These are phyloP conservation scores for Annulohypoxylon nitens DNA, from an alignment of 495 filamentous ascomycete genomes.

Conservation along the genomic window DNA sequence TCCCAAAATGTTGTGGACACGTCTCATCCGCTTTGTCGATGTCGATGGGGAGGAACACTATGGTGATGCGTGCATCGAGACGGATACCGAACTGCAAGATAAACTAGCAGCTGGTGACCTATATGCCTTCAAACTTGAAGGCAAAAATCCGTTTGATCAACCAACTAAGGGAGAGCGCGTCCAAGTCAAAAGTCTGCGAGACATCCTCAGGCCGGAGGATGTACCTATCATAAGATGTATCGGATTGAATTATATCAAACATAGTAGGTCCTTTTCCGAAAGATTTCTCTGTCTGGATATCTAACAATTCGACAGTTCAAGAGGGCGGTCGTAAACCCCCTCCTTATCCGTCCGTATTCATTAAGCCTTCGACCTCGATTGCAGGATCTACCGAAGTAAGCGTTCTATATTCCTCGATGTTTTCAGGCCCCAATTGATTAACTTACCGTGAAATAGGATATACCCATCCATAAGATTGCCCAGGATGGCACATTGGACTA, in stretches of 20 bases:
- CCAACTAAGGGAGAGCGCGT: not conserved
- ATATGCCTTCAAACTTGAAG: not conserved
- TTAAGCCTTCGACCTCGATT: slow-evolving; percentile 5
- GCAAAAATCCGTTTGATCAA: not conserved
- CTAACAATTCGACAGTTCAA: not conserved
- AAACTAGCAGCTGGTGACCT: not conserved
- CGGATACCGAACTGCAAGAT: not conserved
- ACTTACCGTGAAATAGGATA: not conserved
- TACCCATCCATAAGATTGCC: slow-evolving; percentile 5
- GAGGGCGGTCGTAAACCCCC: slow-evolving; percentile 2
- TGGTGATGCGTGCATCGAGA: slow-evolving; percentile 5
- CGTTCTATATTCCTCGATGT: not conserved
- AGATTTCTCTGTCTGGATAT: not conserved
- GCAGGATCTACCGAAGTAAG: slow-evolving; percentile 2
- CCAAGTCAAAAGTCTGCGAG: not conserved
- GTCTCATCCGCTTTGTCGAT: slow-evolving; percentile 3
- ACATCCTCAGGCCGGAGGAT: slow-evolving; percentile 1
- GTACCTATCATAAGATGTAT: slow-evolving; percentile 8
- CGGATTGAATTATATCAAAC: slow-evolving; percentile 9
- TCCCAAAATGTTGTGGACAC: slow-evolving; percentile 8
- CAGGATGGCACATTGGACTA: slow-evolving; percentile 8
- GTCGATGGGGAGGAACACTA: slow-evolving; percentile 2
- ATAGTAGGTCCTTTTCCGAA: not conserved
- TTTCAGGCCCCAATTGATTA: not conserved
- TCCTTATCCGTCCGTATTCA: slow-evolving; percentile 3